Conservation (phyloP, 768 basidiomycete genomes). For the Boletus insuetus region DNA sequence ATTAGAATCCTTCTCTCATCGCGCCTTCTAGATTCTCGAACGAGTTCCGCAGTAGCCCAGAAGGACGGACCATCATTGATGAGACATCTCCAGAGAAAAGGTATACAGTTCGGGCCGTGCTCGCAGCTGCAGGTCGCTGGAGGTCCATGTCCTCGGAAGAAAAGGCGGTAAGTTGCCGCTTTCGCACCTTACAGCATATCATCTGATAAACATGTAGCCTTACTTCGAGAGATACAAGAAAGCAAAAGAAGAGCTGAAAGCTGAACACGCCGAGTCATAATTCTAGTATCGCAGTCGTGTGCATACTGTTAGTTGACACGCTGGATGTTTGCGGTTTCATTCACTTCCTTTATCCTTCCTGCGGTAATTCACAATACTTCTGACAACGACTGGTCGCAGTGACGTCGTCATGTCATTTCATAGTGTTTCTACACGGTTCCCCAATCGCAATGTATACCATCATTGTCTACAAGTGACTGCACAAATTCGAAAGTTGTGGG, state of each 20-base stretch:
- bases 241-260: conserved; percentile 13
- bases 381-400: not conserved
- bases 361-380: conserved; percentile 2
- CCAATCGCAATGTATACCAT: conserved; percentile 4
- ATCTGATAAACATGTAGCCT: conserved; percentile 16
- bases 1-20: not conserved
- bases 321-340: conserved; percentile 3
- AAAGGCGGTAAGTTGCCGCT: conserved; percentile 25
- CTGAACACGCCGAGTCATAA: conserved; percentile 5
- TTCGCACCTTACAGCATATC: not conserved
- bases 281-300: not conserved
- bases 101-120: not conserved
- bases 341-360: not conserved
- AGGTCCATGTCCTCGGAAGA: conserved; percentile 30
- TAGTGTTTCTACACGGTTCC: not conserved
- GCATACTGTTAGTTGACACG: not conserved
- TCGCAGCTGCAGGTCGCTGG: conserved; percentile 29
- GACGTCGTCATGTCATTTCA: not conserved
- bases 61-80: conserved; percentile 14
- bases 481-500: not conserved
- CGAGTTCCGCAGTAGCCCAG: conserved; percentile 17
- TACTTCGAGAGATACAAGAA: conserved; percentile 19
- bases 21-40: conserved; percentile 16
- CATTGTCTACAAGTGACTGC: not conserved
- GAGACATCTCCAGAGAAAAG: conserved; percentile 2